These are phyloP conservation scores for Boechera divaricarpa DNA, from an alignment of 345 rosid species.

Conservation along the genomic window DNA sequence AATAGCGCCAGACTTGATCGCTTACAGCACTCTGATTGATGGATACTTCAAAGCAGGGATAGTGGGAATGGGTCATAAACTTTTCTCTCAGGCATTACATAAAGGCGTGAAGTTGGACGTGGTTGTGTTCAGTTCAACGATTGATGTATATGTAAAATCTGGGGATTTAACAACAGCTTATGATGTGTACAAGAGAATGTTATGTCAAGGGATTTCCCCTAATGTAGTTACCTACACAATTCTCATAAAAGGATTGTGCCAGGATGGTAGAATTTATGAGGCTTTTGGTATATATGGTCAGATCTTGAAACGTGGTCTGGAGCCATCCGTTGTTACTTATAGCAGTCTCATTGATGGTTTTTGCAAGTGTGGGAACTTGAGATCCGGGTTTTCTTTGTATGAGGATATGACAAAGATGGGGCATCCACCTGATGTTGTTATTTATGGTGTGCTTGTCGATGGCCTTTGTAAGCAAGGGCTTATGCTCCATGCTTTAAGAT, in stretches of 20 bases:
- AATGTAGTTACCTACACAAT: constrained; percentile 54
- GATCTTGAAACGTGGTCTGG: constrained; percentile 50
- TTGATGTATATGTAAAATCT: constrained; percentile 48
- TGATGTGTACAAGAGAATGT: constrained; percentile 51
- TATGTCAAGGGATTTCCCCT: constrained; percentile 50
- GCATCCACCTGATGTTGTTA: constrained; percentile 44
- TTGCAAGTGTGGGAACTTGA: constrained; percentile 53
- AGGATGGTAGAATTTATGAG: constrained; percentile 46
- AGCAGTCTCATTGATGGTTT: constrained; percentile 57
- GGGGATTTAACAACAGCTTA: constrained; percentile 48
- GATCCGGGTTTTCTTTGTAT: constrained; percentile 50
- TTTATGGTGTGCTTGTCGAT: constrained; percentile 50
- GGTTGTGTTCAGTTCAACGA: constrained; percentile 49
- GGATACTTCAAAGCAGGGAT: constrained; percentile 55
- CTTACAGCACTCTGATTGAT: constrained; percentile 56
- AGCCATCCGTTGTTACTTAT: constrained; percentile 54
- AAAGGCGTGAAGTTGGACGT: constrained; percentile 52
- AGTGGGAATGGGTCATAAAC: constrained; percentile 51
- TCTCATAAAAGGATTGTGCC: constrained; percentile 58
- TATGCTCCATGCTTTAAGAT: constrained; percentile 49
- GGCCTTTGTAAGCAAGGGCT: constrained; percentile 61
- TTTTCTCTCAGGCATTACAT: constrained; percentile 47
- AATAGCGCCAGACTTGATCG: constrained; percentile 51
- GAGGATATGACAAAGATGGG: constrained; percentile 47
- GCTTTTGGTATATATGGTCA: constrained; percentile 57